Evolutionary conservation across 176 grass and related monocot genomes (phyloP).

Genomic region (Metroxylon sagu): DNA sequence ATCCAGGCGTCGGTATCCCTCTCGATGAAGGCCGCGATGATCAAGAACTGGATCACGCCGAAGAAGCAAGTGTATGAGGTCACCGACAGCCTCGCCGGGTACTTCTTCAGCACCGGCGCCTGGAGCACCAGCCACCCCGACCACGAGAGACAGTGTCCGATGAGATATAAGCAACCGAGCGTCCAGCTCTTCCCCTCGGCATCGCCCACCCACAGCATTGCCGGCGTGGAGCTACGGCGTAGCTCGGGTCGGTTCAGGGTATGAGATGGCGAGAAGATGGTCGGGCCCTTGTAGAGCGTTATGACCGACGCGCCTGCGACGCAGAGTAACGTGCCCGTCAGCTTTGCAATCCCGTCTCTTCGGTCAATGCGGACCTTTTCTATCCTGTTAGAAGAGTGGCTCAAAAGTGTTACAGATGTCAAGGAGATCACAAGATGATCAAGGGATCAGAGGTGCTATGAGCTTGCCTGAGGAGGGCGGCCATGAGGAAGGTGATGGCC

Average conservation of each 20-base stretch:
- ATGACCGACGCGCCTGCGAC: slow-evolving; percentile 85
- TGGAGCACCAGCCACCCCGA: slow-evolving; percentile 97
- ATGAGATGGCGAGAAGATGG: slow-evolving; percentile 46
- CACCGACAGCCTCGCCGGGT: slow-evolving; percentile 80
- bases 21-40: slow-evolving; percentile 98
- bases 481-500: slow-evolving; percentile 97
- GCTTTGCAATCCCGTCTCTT: slow-evolving; percentile 70
- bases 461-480: slow-evolving; percentile 48
- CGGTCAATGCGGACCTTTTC: slow-evolving; percentile 77
- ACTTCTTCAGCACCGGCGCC: slow-evolving; percentile 89
- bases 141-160: slow-evolving; percentile 97
- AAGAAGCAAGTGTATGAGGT: slow-evolving; percentile 99
- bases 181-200: slow-evolving; percentile 72
- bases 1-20: slow-evolving; percentile 67
- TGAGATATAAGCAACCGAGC: slow-evolving; percentile 82
- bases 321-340: slow-evolving; percentile 64
- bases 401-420: no score
- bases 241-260: background rate
- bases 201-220: slow-evolving; percentile 20
- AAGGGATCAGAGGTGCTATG: background rate
- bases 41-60: slow-evolving; percentile 91
- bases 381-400: slow-evolving; percentile 28
- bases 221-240: background rate
- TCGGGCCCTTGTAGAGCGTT: slow-evolving; percentile 84
- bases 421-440: no score